Conservation (phyloP, 176 grass and related monocot genomes). For the Oryza glaberrima region DNA sequence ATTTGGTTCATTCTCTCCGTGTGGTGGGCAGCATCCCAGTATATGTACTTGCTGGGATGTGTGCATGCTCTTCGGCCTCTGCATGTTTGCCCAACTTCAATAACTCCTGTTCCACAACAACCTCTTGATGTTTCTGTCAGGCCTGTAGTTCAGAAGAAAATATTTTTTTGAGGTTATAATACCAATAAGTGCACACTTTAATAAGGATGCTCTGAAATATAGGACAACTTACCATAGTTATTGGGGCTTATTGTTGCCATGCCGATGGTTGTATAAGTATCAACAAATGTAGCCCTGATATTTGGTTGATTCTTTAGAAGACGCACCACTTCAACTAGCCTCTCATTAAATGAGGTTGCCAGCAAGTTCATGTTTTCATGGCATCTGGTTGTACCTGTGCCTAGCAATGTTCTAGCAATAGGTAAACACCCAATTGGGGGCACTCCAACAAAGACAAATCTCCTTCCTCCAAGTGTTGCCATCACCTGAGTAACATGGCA, state of each 20-base stretch:
- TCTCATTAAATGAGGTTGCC: conserved; percentile 62
- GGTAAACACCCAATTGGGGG: conserved; percentile 66
- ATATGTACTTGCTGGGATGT: conserved; percentile 68
- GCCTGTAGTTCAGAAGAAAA: conserved; percentile 42
- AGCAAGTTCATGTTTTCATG: conserved; percentile 52
- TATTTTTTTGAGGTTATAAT: background rate
- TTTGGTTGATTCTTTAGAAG: conserved; percentile 43
- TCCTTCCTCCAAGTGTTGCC: conserved; percentile 57
- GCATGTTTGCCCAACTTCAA: conserved; percentile 71
- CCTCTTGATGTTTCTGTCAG: conserved; percentile 60
- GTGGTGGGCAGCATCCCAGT: conserved; percentile 78
- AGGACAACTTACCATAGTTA: conserved; percentile 51
- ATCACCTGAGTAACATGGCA: conserved; percentile 48
- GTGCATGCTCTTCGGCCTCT: conserved; percentile 56
- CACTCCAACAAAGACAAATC: conserved; percentile 57
- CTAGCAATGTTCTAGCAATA: conserved; percentile 52
- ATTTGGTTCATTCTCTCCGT: conserved; percentile 73
- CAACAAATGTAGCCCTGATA: conserved; percentile 52
- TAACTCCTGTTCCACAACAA: conserved; percentile 64
- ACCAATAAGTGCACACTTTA: background rate
- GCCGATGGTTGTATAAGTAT: conserved; percentile 41
- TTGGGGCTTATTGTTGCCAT: conserved; percentile 46
- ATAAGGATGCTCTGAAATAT: background rate
- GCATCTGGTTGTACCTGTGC: conserved; percentile 49
- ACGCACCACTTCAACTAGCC: conserved; percentile 38